Evolutionary conservation across 139 green algal genomes (phyloP), one percentile per base, ranked within the genome.

Genomic region (Picochlorum sp.): DNA sequence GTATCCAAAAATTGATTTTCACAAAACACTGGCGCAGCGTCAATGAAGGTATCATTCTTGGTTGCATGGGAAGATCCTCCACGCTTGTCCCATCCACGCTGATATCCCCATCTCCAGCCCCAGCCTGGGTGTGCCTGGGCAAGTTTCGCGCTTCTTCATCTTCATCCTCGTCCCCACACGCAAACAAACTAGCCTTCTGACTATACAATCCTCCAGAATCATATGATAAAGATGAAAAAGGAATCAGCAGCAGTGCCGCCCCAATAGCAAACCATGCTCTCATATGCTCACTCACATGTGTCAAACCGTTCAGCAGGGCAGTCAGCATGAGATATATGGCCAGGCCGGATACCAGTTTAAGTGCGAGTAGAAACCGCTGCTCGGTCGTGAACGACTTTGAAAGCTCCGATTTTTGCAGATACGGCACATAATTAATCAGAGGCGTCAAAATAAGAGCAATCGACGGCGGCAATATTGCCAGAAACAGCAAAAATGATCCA

Each of bases 1-100:
- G 54, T 50, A 89, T 66, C 82, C 83, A 94, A 56, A 88, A 85
- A 24, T 80, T 50, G 24, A 62, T n/a, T 16, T 25, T 70, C 7
- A 22, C 14, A 29, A 69, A 29, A 59, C 67, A 73, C 28, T 81
- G 56, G 14, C 14, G 12, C 33, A 61, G 9, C 20, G 55, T 37
- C 10, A 36, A 50, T 10, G 33, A 45, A 4, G 52, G 52, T 18
- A 59, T 51, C 7, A 33, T 53, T n/a, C n/a, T n/a, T 20, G 50
- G 50, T 25, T n/a, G 6, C 58, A 72, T 66, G 33, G 60, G n/a
- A 6, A 40, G 26, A 33, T 56, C 26, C 13, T 39, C 28, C 50
- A 33, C 26, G 24, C n/a, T 35, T 35, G 28, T 56, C 22, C 25
- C 44, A 33, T 33, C 22, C 16, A 53, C 20, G 12, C 22, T 53